phyloP scores from a whole-genome alignment of 768 basidiomycete genomes.

The Podaxis carcinomalis region DNA sequence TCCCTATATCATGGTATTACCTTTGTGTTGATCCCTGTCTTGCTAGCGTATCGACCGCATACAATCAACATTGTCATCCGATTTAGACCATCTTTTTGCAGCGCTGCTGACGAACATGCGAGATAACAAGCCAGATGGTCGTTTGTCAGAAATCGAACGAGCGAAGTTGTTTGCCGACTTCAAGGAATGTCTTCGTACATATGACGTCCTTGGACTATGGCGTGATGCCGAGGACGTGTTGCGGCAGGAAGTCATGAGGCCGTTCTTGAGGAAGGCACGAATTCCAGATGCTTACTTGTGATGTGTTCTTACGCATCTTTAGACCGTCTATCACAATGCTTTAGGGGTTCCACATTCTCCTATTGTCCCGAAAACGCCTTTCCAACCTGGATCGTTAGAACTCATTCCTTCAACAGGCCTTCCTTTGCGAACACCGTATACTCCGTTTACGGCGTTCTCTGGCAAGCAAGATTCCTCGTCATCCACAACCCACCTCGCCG shows the following conservation, averaged over 20 bases:
- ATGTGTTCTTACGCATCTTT: slow-evolving; percentile 9
- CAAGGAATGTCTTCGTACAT: slow-evolving; percentile 74
- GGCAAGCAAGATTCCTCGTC: slow-evolving; percentile 46
- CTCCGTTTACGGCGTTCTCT: slow-evolving; percentile 47
- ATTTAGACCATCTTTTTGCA: slow-evolving; percentile 81
- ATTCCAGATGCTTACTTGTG: background rate
- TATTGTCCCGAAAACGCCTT: slow-evolving; percentile 72
- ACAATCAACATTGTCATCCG: slow-evolving; percentile 77
- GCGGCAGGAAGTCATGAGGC: slow-evolving; percentile 62
- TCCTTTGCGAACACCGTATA: slow-evolving; percentile 44
- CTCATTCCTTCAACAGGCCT: slow-evolving; percentile 23
- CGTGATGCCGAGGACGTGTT: slow-evolving; percentile 86
- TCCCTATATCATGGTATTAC: slow-evolving; percentile 6
- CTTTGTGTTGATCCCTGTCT: slow-evolving; percentile 8
- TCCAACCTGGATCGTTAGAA: slow-evolving; percentile 32
- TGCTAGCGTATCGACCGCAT: slow-evolving; percentile 75
- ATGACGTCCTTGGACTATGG: slow-evolving; percentile 79
- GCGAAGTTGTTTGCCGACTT: slow-evolving; percentile 61
- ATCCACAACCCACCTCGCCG: slow-evolving; percentile 31
- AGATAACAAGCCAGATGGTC: slow-evolving; percentile 41
- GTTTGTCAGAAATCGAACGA: slow-evolving; percentile 59
- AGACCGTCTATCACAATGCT: slow-evolving; percentile 76
- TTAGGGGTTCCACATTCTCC: slow-evolving; percentile 69
- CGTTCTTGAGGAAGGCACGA: slow-evolving; percentile 72
- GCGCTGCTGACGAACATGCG: slow-evolving; percentile 51